phyloP scores from a whole-genome alignment of 2,329 filamentous ascomycete species.

The Grosmannia clavigera region DNA sequence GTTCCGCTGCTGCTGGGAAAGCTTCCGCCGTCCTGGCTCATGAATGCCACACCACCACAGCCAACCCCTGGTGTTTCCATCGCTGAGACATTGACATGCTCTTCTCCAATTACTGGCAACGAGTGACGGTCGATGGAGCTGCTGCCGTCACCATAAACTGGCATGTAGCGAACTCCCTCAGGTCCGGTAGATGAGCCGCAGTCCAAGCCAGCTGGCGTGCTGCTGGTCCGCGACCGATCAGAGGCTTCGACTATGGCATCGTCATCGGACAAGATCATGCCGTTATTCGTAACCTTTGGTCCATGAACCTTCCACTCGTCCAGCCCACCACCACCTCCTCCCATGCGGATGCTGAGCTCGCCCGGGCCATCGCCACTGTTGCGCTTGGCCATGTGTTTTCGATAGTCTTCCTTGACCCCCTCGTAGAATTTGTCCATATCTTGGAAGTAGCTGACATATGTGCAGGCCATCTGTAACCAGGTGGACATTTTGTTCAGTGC shows the following conservation, averaged over 20 bases:
- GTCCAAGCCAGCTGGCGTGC: not conserved
- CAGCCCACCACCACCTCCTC: conserved; percentile 35
- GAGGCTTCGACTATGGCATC: conserved; percentile 14
- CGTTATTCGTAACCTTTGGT: conserved; percentile 30
- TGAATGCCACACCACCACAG: not conserved
- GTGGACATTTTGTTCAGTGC: conserved; percentile 38
- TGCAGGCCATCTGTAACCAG: conserved; percentile 43
- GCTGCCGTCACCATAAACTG: not conserved
- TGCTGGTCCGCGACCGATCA: conserved; percentile 18
- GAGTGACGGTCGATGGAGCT: not conserved
- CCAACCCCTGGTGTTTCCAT: not conserved
- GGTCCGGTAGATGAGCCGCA: conserved; percentile 16
- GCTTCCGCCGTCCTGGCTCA: not conserved
- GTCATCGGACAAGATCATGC: conserved; percentile 22
- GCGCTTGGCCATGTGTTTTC: conserved; percentile 15
- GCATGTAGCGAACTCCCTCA: conserved; percentile 10
- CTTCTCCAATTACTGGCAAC: not conserved
- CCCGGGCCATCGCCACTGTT: conserved; percentile 11
- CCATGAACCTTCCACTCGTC: conserved; percentile 38
- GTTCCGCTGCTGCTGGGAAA: not conserved
- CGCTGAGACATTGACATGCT: no score
- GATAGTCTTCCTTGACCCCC: conserved; percentile 36
- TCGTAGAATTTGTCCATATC: conserved; percentile 42
- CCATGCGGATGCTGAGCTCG: conserved; percentile 27
- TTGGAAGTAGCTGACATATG: conserved; percentile 40